phyloP scores from a whole-genome alignment of 306 rosid genomes.

The Sicyos edulis region DNA sequence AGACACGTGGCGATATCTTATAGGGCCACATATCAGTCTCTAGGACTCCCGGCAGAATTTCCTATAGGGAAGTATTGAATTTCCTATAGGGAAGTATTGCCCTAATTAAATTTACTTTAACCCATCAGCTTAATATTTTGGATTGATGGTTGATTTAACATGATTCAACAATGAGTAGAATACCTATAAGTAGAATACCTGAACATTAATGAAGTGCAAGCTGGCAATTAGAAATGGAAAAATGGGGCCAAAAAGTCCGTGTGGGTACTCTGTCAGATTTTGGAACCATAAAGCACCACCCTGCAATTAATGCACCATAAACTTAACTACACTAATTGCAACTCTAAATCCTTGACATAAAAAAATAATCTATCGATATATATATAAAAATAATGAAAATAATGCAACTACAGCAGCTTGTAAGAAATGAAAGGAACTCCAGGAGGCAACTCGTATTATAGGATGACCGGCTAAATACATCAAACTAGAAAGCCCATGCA shows the following conservation, averaged over 20 bases:
- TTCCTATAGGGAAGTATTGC: too few species aligned
- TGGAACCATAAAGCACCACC: constrained; percentile 94
- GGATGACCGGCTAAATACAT: constrained; percentile 8
- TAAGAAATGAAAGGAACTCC: not conserved
- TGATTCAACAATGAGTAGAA: not conserved
- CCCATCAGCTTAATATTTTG: too few species aligned
- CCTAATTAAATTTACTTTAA: too few species aligned
- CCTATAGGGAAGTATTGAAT: too few species aligned
- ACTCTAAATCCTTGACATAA: not conserved
- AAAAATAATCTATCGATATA: not conserved
- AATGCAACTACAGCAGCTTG: not conserved
- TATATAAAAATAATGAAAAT: not conserved
- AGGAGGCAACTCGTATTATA: not conserved
- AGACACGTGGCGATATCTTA: too few species aligned
- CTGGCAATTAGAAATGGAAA: constrained; percentile 69
- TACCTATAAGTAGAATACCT: constrained; percentile 3
- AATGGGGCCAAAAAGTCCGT: constrained; percentile 62
- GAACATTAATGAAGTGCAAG: constrained; percentile 43
- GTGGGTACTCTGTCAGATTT: constrained; percentile 66
- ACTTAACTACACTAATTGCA: constrained; percentile 7
- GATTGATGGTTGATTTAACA: too few species aligned
- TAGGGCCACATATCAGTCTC: too few species aligned
- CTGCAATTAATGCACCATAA: constrained; percentile 38
- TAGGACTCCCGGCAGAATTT: too few species aligned
- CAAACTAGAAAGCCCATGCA: constrained; percentile 7